These are phyloP conservation scores for Melanogaster broomeanus DNA, from an alignment of 768 basidiomycete species.

Conservation along the genomic window DNA sequence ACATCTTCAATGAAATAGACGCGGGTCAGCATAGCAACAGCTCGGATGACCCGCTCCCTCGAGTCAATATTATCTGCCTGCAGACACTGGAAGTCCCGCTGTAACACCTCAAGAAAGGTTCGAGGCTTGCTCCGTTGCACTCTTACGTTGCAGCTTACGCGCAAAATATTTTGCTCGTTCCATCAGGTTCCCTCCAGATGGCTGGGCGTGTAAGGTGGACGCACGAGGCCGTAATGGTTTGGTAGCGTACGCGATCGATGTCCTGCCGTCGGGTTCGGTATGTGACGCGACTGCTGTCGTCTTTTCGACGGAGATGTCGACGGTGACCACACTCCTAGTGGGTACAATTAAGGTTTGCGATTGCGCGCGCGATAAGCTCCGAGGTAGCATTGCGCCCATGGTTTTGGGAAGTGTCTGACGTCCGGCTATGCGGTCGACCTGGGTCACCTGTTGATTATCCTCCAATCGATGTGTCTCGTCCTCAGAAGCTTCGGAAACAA, in stretches of 20 bases:
- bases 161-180: conserved; percentile 42
- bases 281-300: conserved; percentile 31
- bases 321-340: conserved; percentile 40
- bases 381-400: conserved; percentile 44
- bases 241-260: conserved; percentile 22
- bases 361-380: conserved; percentile 44
- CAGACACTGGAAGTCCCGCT: conserved; percentile 12
- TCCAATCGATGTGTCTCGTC: conserved; percentile 39
- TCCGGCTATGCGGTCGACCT: conserved; percentile 47
- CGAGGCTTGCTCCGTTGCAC: conserved; percentile 18
- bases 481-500: conserved; percentile 39
- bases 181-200: conserved; percentile 28
- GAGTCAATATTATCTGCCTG: neutral
- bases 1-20: conserved; percentile 16
- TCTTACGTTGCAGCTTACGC: conserved; percentile 46
- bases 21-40: conserved; percentile 29
- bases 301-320: conserved; percentile 51
- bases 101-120: conserved; percentile 18
- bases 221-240: conserved; percentile 35
- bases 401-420: conserved; percentile 45
- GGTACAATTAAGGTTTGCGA: conserved; percentile 39
- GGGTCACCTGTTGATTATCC: conserved; percentile 48
- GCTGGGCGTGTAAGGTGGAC: conserved; percentile 33
- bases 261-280: neutral
- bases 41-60: conserved; percentile 5